A percentile compares a stretch with the other conserved stretches of the same genome.
Evolutionary conservation across 129 eudicot species (phyloP).

Genomic region (Flaveria bidentis): DNA sequence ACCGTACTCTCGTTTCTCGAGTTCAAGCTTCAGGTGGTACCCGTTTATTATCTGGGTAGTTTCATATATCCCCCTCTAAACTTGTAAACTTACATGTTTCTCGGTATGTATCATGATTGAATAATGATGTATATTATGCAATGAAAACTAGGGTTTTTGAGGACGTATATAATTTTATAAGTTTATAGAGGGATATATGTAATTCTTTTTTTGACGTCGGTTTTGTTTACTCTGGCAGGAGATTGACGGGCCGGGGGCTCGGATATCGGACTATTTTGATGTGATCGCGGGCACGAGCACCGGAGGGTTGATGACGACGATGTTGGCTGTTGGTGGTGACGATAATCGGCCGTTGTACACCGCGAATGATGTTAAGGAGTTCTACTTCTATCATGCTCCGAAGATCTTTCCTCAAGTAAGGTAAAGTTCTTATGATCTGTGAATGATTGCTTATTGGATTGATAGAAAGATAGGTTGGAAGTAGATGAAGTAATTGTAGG

Average conservation of each 20-base stretch:
- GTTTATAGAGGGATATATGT: too few species aligned
- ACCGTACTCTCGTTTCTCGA: constrained; percentile 70
- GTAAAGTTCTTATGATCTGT: constrained; percentile 15
- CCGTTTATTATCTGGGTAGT: not conserved
- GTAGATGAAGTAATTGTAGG: not conserved
- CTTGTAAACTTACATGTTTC: too few species aligned
- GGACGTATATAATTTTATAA: too few species aligned
- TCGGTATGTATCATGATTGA: too few species aligned
- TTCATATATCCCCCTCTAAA: not conserved
- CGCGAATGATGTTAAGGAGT: constrained; percentile 52
- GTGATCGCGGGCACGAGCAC: constrained; percentile 82
- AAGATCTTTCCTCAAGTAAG: constrained; percentile 60
- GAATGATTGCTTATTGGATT: not conserved
- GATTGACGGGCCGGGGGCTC: constrained; percentile 64
- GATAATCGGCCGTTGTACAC: constrained; percentile 60
- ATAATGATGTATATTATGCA: too few species aligned
- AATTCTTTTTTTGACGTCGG: not conserved
- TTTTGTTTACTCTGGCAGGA: constrained; percentile 42
- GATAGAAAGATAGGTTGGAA: not conserved
- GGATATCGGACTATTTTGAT: constrained; percentile 81
- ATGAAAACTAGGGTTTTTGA: too few species aligned
- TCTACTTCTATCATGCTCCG: constrained; percentile 61
- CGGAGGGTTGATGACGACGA: constrained; percentile 63
- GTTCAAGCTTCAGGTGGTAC: constrained; percentile 63
- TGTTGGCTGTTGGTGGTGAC: constrained; percentile 65